phyloP scores from a whole-genome alignment of 352 stramenopile genomes.

The Phytophthora sansomeana region DNA sequence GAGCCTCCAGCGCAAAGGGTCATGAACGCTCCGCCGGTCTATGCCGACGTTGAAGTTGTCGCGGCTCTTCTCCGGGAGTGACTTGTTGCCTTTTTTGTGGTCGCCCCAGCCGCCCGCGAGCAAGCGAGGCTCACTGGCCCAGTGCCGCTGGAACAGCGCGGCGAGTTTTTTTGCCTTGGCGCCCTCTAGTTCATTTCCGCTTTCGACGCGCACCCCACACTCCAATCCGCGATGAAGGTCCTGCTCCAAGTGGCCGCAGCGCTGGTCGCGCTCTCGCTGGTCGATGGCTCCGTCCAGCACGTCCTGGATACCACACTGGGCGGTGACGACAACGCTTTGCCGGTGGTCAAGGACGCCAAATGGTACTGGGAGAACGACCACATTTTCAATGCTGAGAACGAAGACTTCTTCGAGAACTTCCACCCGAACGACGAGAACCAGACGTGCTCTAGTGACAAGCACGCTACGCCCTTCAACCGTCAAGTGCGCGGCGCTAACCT shows the following conservation, averaged over 20 bases:
- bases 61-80: conserved; percentile 13
- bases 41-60: conserved; percentile 29
- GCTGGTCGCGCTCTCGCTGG: conserved; percentile 21
- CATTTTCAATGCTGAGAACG: conserved; percentile 41
- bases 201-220: conserved; percentile 23
- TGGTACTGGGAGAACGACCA: conserved; percentile 79
- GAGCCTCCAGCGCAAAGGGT: conserved; percentile 2
- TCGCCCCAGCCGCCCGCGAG: conserved; percentile 19
- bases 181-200: conserved; percentile 26
- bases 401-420: conserved; percentile 63
- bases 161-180: conserved; percentile 9
- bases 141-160: background rate
- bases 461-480: conserved; percentile 79
- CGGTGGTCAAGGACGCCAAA: conserved; percentile 52
- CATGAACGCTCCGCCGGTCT: conserved; percentile 6
- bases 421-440: conserved; percentile 64
- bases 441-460: conserved; percentile 70
- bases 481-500: conserved; percentile 94
- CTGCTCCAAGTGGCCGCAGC: conserved; percentile 29
- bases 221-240: conserved; percentile 29
- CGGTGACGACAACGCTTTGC: conserved; percentile 3
- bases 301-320: conserved; percentile 13
- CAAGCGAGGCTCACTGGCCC: conserved; percentile 21
- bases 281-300: conserved; percentile 5
- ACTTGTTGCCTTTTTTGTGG: conserved; percentile 33